phyloP scores from a whole-genome alignment of 306 rosid species.

The Casuarina equisetifolia region DNA sequence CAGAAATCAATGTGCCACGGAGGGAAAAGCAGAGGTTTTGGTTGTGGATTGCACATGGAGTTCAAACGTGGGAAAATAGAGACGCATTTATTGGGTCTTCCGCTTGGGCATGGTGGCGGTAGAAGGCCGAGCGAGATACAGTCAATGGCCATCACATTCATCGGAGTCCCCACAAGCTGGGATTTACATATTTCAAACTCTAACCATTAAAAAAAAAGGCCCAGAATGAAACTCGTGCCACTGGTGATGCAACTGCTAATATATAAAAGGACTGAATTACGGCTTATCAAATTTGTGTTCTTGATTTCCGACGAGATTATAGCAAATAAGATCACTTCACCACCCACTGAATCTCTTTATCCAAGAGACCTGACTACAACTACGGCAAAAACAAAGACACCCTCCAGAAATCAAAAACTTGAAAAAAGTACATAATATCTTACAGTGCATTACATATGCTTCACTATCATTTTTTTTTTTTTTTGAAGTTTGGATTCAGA shows the following conservation, averaged over 20 bases:
- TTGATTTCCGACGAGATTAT: conserved; percentile 21
- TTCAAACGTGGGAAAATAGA: not conserved
- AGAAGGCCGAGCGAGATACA: conserved; percentile 5
- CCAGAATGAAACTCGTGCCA: conserved; percentile 28
- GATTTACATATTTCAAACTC: conserved; percentile 14
- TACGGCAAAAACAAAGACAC: not conserved
- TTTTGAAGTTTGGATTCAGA: conserved; percentile 7
- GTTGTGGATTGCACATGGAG: not conserved
- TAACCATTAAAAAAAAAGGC: conserved; percentile 12
- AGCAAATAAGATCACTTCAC: conserved; percentile 40
- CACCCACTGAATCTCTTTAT: conserved; percentile 43
- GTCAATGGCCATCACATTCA: conserved; percentile 23
- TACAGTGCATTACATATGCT: conserved; percentile 42
- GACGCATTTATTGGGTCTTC: not conserved
- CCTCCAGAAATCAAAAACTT: conserved; percentile 15
- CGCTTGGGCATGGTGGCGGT: not conserved
- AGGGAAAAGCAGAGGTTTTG: not conserved
- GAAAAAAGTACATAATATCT: conserved; percentile 34
- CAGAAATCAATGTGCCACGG: too few relatives aligned
- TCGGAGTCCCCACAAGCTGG: conserved; percentile 31
- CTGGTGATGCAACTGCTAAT: not conserved
- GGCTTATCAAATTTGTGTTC: not conserved
- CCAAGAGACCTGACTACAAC: conserved; percentile 33
- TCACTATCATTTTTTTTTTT: conserved; percentile 26
- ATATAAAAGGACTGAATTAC: conserved; percentile 20